A percentile compares a stretch with the other conserved stretches of the same genome.
Conservation (phyloP, 179 eudicot species). For the Beta macrorhiza region DNA sequence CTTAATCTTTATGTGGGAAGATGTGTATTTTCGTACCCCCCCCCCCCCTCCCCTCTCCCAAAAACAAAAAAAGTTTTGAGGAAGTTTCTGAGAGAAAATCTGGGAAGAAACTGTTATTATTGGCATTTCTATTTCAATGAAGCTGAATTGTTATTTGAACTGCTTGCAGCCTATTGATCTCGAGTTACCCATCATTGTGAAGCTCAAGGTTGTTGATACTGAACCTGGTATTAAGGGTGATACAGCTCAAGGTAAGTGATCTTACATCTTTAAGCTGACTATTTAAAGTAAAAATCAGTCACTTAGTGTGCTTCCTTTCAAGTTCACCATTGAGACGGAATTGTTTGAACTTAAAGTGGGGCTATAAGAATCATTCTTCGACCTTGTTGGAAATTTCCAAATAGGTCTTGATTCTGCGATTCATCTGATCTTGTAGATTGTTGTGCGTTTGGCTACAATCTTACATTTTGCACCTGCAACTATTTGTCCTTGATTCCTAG, state of each 20-base stretch:
- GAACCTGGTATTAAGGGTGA: constrained; percentile 90
- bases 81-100: not conserved
- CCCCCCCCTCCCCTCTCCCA: not conserved
- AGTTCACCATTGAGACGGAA: constrained; percentile 2
- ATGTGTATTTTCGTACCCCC: not conserved
- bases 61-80: not conserved
- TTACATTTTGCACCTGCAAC: not conserved
- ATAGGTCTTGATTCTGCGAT: not conserved
- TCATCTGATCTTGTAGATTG: not conserved
- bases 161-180: constrained; percentile 76
- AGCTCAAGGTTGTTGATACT: constrained; percentile 68
- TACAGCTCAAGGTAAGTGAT: constrained; percentile 71
- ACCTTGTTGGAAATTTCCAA: not conserved
- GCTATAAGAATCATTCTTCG: not conserved
- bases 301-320: constrained; percentile 5
- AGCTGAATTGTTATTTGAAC: constrained; percentile 18
- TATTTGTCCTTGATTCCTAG: not conserved
- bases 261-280: constrained; percentile 5
- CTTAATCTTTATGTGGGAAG: no score
- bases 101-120: not conserved
- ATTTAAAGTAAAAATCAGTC: not conserved
- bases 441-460: not conserved
- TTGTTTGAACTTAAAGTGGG: not conserved
- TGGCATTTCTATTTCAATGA: not conserved
- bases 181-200: constrained; percentile 83